These are phyloP conservation scores for Aethionema arabicum DNA, from an alignment of 345 rosid species.

Conservation along the genomic window DNA sequence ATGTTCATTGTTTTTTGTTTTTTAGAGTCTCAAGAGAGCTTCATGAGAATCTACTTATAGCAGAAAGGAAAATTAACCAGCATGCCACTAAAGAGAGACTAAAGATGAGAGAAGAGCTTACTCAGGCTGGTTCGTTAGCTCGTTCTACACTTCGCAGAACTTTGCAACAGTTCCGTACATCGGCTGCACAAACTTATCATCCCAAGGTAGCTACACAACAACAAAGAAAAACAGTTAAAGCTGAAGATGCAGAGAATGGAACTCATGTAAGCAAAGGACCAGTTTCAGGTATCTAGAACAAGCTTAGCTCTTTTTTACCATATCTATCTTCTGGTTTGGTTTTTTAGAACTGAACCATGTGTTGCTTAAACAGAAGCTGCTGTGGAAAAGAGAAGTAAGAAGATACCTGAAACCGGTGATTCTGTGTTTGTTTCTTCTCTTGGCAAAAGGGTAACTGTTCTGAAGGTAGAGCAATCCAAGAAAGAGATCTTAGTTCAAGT, in stretches of 20 bases:
- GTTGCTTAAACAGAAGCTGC: conserved; percentile 18
- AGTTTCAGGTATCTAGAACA: conserved; percentile 41
- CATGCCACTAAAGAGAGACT: conserved; percentile 48
- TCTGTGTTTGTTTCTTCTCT: conserved; percentile 60
- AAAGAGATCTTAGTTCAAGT: conserved; percentile 78
- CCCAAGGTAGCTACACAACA: conserved; percentile 38
- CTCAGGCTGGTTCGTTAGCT: conserved; percentile 57
- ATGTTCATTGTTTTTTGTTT: not conserved
- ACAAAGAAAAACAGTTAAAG: conserved; percentile 29
- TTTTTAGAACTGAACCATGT: conserved; percentile 6
- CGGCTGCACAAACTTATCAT: conserved; percentile 39
- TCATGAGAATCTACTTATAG: conserved; percentile 49
- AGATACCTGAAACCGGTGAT: conserved; percentile 65
- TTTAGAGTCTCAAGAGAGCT: conserved; percentile 64
- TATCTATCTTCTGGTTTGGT: conserved; percentile 4
- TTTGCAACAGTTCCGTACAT: conserved; percentile 55
- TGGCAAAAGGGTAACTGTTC: conserved; percentile 63
- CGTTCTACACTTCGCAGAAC: conserved; percentile 64
- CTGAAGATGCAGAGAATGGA: conserved; percentile 25
- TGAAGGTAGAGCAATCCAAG: conserved; percentile 64
- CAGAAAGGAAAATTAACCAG: conserved; percentile 52
- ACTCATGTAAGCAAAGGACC: conserved; percentile 37
- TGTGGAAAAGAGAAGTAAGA: conserved; percentile 38
- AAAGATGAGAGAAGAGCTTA: conserved; percentile 51
- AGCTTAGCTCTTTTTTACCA: conserved; percentile 6